Evolutionary conservation across 192 early-diverging fungal species (phyloP), one percentile per base, ranked within the genome.

Genomic region (Nowakowskiella sp.): DNA sequence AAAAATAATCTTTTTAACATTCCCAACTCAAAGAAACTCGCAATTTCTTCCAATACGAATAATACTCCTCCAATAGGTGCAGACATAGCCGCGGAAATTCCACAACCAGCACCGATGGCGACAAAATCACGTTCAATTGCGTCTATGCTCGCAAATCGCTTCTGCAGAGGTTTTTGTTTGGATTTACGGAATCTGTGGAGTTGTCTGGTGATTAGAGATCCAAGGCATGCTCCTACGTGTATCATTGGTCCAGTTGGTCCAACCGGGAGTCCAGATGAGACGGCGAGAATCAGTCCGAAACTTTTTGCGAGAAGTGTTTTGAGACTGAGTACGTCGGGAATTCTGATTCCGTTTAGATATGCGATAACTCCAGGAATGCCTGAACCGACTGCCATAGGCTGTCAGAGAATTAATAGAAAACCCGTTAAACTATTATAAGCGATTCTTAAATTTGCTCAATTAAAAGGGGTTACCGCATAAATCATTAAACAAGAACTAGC

Each of bases 311-410:
- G 13, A 28, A 47, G 34, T 28, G 34, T 39, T 47, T 47, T 47
- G 34, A 47, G 10, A 10, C 10, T 13, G 10, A 47, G 39, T 13
- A 47, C 34, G 10, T 47, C 34, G 13, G 47, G 47, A 23, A 39
- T 47, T 47, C 34, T 47, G n/a, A 47, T 13, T 47, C 47, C 47
- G 39, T 47, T 47, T 10, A 47, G 34, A 47, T 28, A 47, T 39
- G 47, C 47, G 10, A 47, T 47, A 47, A 47, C 47, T 13, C 10
- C 47, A 28, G 47, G 47, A 47, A 47, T 39, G n/a, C 47, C 47
- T 28, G n/a, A 13, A 47, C 47, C 47, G 10, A 23, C 10, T 13
- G 34, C 47, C 13, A 23, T 28, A 23, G 34, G 34, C 13, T 28
- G 39, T 28, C 13, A 13, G 34, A 13, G 10, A 23, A 39, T 47